Conservation (phyloP, 139 green algal species). For the Yamagishiella unicocca region DNA sequence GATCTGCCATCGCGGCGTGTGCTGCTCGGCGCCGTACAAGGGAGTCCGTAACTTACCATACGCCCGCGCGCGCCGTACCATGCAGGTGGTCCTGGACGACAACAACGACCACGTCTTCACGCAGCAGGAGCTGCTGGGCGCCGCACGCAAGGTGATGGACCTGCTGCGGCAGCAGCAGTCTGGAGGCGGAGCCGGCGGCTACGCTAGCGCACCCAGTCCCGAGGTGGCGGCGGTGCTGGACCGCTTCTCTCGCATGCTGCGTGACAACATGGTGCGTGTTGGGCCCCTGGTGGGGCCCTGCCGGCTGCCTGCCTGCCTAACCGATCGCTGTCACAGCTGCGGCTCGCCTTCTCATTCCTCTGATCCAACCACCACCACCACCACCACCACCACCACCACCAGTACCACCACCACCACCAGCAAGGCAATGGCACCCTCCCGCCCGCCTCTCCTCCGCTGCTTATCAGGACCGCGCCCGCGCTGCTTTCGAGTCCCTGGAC, state of each 20-base stretch:
- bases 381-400: too few species aligned
- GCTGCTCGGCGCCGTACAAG: too few species aligned
- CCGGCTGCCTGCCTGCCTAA: too few species aligned
- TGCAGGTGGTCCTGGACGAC: conserved; percentile 53
- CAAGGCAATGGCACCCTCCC: not conserved
- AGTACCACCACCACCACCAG: too few species aligned
- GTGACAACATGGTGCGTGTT: conserved; percentile 46
- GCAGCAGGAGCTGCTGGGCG: conserved; percentile 45
- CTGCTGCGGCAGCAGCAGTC: conserved; percentile 2
- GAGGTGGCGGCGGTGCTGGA: conserved; percentile 42
- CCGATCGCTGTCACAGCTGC: too few species aligned
- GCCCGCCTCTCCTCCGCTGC: not conserved
- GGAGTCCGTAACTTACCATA: too few species aligned
- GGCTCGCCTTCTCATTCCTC: too few species aligned
- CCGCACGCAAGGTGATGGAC: conserved; percentile 36
- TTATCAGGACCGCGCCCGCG: conserved; percentile 7
- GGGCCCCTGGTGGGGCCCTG: too few species aligned
- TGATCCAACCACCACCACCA: too few species aligned
- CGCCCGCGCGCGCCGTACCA: too few species aligned
- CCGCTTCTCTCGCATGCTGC: conserved; percentile 25
- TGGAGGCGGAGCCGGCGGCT: not conserved
- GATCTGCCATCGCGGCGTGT: too few species aligned
- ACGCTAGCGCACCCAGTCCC: not conserved
- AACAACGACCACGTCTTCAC: conserved; percentile 48
- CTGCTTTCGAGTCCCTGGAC: conserved; percentile 35